phyloP scores from a whole-genome alignment of 169 alveolate genomes.

The Cyclospora cayetanensis region DNA sequence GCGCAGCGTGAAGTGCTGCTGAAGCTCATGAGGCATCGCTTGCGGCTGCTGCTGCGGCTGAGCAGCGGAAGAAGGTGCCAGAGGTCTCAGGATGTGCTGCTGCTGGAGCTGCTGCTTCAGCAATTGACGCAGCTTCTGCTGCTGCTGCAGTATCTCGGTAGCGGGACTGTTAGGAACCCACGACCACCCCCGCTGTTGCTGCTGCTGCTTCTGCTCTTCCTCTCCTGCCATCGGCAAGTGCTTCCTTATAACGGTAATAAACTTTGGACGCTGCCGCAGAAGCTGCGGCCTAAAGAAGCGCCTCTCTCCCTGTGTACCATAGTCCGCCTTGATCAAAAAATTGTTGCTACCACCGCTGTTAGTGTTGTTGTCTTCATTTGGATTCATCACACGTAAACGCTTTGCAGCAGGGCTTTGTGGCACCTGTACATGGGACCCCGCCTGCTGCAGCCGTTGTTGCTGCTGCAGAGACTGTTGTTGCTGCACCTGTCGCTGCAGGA shows the following conservation, averaged over 20 bases:
- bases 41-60: not conserved
- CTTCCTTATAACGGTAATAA: not conserved
- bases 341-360: not conserved
- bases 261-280: not conserved
- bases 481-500: not conserved
- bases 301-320: not conserved
- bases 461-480: not conserved
- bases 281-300: not conserved
- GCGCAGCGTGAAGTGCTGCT: not conserved
- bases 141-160: constrained; percentile 16
- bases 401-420: not conserved
- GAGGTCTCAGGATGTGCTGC: not conserved
- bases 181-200: not conserved
- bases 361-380: not conserved
- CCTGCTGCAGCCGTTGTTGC: constrained; percentile 22
- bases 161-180: not conserved
- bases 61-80: not conserved
- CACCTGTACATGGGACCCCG: not conserved
- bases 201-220: not conserved
- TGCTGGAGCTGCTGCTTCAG: constrained; percentile 5
- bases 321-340: not conserved
- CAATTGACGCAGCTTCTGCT: not conserved
- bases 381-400: not conserved
- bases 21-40: not conserved
- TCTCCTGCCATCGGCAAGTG: not conserved